Evolutionary conservation across 768 basidiomycete genomes (phyloP), one percentile per base, ranked within the genome.

Genomic region (Stropharia rugosoannulata): DNA sequence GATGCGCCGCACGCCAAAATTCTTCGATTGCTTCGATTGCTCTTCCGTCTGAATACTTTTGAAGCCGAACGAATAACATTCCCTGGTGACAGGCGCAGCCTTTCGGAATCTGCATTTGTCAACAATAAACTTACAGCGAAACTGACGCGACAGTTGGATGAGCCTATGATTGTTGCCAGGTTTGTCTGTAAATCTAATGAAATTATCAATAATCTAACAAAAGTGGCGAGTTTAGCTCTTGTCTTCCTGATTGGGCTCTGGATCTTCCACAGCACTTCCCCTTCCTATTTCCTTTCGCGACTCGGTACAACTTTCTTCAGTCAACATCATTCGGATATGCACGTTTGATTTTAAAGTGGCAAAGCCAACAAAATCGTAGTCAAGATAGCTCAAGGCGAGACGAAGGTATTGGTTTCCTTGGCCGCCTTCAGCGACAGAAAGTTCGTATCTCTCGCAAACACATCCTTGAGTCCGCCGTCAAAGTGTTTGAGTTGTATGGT

Each of bases 111-210:
- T 0, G 83, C 91, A 0, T 99, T 99, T 68, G 84, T 98, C 59
- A 99, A 98, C 70, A 98, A 97, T 75, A 99, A 99, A 71, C 75
- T 99, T 25, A 94, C 94, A 1, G 97, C 97, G 9, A 99, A 99
- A 71, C 80, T 99, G n/a, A 94, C 93, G 11, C 83, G 97, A 36
- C 97, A 98, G 68, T 70, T 99, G 41, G 97, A 99, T 64, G 97
- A 99, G 67, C 93, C 94, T 0, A 97, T 98, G 94, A 97, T 99
- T 59, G 95, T 99, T 42, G 97, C 96, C 1, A 95, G 93, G 94
- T 93, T 62, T 59, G 78, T 68, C 37, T 15, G 12, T 9, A 35
- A 19, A 36, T 35, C 6, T 32, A 13, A 46, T 39, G 15, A 16
- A 56, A n/a, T 12, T n/a, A 16, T 16, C 27, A 18, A 7, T 36